Base-by-base conservation (phyloP, 352 stramenopile genomes). In the Phytophthora melonis region DNA sequence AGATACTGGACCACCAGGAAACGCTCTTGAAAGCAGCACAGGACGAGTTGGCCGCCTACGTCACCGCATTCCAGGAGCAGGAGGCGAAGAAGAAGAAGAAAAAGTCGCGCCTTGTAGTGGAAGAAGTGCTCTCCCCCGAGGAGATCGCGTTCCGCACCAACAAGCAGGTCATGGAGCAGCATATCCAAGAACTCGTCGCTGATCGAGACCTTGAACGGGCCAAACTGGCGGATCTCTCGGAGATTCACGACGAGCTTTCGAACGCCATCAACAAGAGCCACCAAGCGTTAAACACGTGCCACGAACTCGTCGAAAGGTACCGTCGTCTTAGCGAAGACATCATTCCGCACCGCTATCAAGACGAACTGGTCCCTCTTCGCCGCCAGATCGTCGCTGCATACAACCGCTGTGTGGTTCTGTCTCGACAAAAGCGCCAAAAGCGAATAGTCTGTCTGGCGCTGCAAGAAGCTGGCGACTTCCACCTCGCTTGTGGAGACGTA, bases 61-160 rank as follows among this genome's bases (percentile, higher is more conserved):
- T 91, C 32, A 76, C 69, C n/a, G 70, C 61, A 3, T 93, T 93
- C 49, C 69, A 85, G 1, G 89, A 92, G 36, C 67, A 77, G 23
- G 80, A 93, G 67, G 75, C 82, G 2, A 94, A 91, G 64, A 91
- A 90, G 68, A 95, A 95, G 54, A 95, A 95, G 72, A 96, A 94
- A 54, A 93, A 92, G 53, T 93, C 87, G 0, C 80, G 86, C 1
- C 72, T 96, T 0, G 87, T 96, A 1, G 83, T 94, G 0, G 86
- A 92, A 61, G 82, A 94, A 41, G 62, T 90, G 2, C 54, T 92
- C 9, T 89, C 86, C 0, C 77, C 81, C 0, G 87, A 93, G 66
- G 83, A 94, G 41, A 57, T 88, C n/a, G 66, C 76, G 8, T 96
- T 94, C 57, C 85, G 72, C 16, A 56, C 63, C 9, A 80, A 64